phyloP scores from a whole-genome alignment of 768 basidiomycete genomes.

The Sarcomyxa edulis region DNA sequence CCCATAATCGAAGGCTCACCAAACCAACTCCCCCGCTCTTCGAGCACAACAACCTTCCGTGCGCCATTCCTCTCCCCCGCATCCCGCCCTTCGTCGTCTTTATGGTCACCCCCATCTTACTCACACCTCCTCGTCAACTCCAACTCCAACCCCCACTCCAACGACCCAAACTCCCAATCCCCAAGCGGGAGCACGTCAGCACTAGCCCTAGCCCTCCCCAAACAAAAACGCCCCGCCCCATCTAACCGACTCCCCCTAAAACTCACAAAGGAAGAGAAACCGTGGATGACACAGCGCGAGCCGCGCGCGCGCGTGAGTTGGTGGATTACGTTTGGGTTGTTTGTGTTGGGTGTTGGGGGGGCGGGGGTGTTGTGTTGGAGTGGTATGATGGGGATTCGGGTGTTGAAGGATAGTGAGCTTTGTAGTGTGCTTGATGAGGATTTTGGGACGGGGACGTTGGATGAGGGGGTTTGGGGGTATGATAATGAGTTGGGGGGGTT shows the following conservation, averaged over 20 bases:
- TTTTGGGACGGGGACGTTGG: conserved; percentile 45
- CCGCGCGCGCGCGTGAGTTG: conserved; percentile 27
- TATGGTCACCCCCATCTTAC: conserved; percentile 59
- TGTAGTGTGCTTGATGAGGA: conserved; percentile 72
- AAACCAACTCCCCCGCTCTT: conserved; percentile 30
- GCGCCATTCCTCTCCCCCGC: conserved; percentile 67
- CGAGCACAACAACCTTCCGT: conserved; percentile 51
- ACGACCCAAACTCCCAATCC: conserved; percentile 15
- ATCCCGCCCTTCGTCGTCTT: conserved; percentile 53
- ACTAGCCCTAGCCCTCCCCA: conserved; percentile 21
- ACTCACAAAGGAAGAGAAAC: conserved; percentile 49
- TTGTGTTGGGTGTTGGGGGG: conserved; percentile 48
- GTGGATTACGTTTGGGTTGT: conserved; percentile 46
- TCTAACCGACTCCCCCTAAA: conserved; percentile 49
- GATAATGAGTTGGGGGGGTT: conserved; percentile 75
- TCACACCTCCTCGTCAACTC: conserved; percentile 13
- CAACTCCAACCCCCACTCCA: conserved; percentile 20
- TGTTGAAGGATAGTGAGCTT: conserved; percentile 34
- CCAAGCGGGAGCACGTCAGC: conserved; percentile 12
- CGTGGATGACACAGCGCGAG: conserved; percentile 47
- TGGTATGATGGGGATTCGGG: conserved; percentile 40
- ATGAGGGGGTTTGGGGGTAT: no score
- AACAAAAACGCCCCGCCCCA: conserved; percentile 31
- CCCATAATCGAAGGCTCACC: no score
- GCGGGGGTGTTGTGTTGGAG: conserved; percentile 50